phyloP scores from a whole-genome alignment of 202 grass and related monocot genomes.

The Zizania palustris region DNA sequence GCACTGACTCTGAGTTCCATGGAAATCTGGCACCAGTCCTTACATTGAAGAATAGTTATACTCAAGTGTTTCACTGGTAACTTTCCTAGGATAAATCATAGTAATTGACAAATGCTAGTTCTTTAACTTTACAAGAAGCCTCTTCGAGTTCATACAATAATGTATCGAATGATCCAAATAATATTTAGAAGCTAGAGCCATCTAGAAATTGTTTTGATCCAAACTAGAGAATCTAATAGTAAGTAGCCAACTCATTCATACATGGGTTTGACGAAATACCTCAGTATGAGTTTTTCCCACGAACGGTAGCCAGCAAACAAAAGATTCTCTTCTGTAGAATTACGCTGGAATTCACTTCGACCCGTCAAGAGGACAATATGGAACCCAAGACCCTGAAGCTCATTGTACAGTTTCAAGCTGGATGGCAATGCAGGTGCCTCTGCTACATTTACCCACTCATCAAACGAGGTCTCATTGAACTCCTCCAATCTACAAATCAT shows the following conservation, averaged over 20 bases:
- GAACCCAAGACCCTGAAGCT: slow-evolving; percentile 71
- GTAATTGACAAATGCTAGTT: background rate
- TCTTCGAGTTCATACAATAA: background rate
- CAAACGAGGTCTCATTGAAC: slow-evolving; percentile 80
- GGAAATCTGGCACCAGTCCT: background rate
- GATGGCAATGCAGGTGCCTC: slow-evolving; percentile 70
- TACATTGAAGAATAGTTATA: background rate
- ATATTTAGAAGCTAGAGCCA: background rate
- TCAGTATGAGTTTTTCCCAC: slow-evolving; percentile 78
- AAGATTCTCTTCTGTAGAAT: slow-evolving; percentile 68
- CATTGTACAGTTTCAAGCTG: slow-evolving; percentile 77
- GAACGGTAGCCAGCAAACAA: slow-evolving; percentile 68
- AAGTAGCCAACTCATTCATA: background rate
- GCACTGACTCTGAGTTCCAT: background rate
- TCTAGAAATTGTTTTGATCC: background rate
- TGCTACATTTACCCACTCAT: slow-evolving; percentile 64
- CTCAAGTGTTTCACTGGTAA: background rate
- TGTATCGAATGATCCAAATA: background rate
- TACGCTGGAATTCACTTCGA: slow-evolving; percentile 69
- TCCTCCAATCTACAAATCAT: slow-evolving; percentile 41
- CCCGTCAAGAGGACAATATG: slow-evolving; percentile 87
- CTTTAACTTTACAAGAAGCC: background rate
- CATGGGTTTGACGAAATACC: slow-evolving; percentile 49
- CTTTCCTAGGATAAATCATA: background rate
- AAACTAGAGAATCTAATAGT: background rate